These are phyloP conservation scores for Dactylellina parvicollis DNA, from an alignment of 2,329 filamentous ascomycete species.

Conservation along the genomic window DNA sequence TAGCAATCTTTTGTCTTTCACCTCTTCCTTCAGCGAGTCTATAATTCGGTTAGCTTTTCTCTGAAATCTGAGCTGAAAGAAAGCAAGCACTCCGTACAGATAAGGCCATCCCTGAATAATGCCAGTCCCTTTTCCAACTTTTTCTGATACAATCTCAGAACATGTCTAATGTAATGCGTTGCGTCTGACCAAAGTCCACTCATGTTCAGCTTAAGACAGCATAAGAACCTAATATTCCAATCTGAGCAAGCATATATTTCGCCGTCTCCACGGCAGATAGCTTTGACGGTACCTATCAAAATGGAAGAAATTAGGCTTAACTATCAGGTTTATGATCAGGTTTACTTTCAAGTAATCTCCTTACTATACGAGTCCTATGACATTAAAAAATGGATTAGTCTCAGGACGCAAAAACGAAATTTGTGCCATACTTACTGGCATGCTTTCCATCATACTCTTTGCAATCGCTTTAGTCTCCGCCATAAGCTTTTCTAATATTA, in stretches of 20 bases:
- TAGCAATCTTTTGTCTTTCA: background rate
- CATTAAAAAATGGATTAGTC: background rate
- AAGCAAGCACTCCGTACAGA: background rate
- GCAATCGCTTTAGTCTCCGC: too few species aligned
- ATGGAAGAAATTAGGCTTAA: too few species aligned
- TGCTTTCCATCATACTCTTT: too few species aligned
- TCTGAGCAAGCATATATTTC: conserved; percentile 14
- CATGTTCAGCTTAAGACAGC: background rate
- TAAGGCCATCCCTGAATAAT: background rate
- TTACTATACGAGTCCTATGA: background rate
- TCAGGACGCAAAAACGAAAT: too few species aligned
- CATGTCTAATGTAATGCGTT: background rate
- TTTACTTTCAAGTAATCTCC: too few species aligned
- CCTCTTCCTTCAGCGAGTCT: background rate
- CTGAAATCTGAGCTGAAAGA: background rate
- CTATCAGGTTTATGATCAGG: too few species aligned
- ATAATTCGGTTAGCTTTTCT: conserved; percentile 2
- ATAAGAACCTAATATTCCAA: conserved; percentile 19
- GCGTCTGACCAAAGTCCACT: background rate
- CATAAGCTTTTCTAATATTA: too few species aligned
- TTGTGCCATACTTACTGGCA: too few species aligned
- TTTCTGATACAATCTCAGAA: background rate
- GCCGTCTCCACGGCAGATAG: conserved; percentile 17
- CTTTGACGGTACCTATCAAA: conserved; percentile 21
- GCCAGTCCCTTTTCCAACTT: background rate